A percentile compares a stretch with the other conserved stretches of the same genome.
These are phyloP conservation scores for Sporothrix luriei DNA, from an alignment of 2,329 filamentous ascomycete genomes.

Conservation along the genomic window DNA sequence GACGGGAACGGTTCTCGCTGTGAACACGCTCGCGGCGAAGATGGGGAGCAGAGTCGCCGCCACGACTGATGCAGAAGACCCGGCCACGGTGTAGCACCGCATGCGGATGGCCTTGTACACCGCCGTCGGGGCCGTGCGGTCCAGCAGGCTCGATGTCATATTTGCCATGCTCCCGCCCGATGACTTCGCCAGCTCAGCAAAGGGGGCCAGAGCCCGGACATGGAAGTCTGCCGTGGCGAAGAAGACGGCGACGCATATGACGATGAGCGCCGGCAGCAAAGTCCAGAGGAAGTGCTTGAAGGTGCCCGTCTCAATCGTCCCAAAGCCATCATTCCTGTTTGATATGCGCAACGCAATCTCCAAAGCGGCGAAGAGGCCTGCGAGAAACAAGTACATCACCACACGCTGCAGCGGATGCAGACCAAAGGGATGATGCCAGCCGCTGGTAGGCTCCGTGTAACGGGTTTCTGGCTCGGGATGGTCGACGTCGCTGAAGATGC, in stretches of 20 bases:
- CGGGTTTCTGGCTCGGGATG: constrained; percentile 30
- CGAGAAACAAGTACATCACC: constrained; percentile 39
- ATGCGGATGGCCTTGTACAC: constrained; percentile 39
- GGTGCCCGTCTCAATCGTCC: constrained; percentile 38
- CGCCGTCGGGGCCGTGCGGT: constrained; percentile 39
- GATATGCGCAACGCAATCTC: constrained; percentile 44
- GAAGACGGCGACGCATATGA: constrained; percentile 41
- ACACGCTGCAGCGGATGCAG: constrained; percentile 42
- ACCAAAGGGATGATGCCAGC: constrained; percentile 41
- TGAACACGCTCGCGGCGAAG: constrained; percentile 43
- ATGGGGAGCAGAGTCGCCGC: constrained; percentile 42
- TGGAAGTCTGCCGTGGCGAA: constrained; percentile 42
- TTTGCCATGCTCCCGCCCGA: constrained; percentile 39
- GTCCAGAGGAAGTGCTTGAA: constrained; percentile 45
- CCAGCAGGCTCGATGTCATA: constrained; percentile 43
- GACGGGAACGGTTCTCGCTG: constrained; percentile 39
- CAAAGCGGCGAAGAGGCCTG: constrained; percentile 43
- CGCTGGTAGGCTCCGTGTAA: constrained; percentile 33
- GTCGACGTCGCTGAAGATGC: constrained; percentile 36
- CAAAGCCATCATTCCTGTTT: constrained; percentile 40
- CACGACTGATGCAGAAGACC: constrained; percentile 37
- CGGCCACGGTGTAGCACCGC: constrained; percentile 4
- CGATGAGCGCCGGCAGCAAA: constrained; percentile 40
- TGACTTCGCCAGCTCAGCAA: constrained; percentile 39
- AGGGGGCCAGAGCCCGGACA: constrained; percentile 43